Conservation (phyloP, 108 stramenopile genomes). For the Mediolabrus comicus region DNA sequence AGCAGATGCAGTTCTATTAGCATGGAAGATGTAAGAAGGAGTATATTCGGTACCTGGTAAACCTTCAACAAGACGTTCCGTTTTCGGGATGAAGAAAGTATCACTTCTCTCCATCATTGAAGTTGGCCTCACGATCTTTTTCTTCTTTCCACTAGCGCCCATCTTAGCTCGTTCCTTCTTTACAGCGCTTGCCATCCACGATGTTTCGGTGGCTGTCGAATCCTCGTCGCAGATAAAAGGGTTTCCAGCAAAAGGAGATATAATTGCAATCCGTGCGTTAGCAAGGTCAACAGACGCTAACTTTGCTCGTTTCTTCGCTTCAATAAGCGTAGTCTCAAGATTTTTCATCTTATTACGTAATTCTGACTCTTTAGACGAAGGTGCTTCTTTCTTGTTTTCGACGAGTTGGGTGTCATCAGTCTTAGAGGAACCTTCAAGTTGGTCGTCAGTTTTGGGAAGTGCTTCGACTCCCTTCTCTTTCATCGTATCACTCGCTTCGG, state of each 20-base stretch:
- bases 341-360: constrained; percentile 46
- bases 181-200: constrained; percentile 69
- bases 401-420: not conserved
- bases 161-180: constrained; percentile 79
- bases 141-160: constrained; percentile 82
- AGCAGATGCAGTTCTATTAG: constrained; percentile 46
- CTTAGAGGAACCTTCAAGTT: not conserved
- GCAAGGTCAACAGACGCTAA: constrained; percentile 50
- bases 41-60: constrained; percentile 77
- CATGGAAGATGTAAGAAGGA: constrained; percentile 60
- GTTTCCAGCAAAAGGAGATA: constrained; percentile 70
- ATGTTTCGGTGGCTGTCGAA: constrained; percentile 46
- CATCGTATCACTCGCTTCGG: constrained; percentile 7
- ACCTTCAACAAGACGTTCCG: constrained; percentile 78
- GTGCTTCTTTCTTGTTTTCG: constrained; percentile 37
- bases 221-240: constrained; percentile 56
- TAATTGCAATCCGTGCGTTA: constrained; percentile 51
- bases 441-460: not conserved
- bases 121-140: constrained; percentile 69
- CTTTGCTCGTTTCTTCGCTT: constrained; percentile 46
- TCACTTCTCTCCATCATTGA: constrained; percentile 70
- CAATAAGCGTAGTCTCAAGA: constrained; percentile 37
- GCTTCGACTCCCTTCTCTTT: not conserved
- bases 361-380: constrained; percentile 50
- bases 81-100: constrained; percentile 76